phyloP scores from a whole-genome alignment of 2,329 filamentous ascomycete genomes.

The Diplocarpon mali region DNA sequence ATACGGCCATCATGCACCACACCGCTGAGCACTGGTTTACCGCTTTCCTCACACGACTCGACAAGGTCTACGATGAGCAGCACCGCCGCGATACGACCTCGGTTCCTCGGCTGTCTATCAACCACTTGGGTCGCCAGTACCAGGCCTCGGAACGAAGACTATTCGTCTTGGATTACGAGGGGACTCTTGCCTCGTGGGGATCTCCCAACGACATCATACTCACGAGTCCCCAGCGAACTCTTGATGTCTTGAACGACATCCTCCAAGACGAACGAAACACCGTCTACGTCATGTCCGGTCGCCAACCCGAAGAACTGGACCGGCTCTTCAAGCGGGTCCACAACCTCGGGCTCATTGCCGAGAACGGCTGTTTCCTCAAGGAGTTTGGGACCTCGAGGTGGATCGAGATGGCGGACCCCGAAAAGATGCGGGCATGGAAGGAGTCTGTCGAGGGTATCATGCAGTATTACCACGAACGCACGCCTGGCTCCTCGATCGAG shows the following conservation, averaged over 20 bases:
- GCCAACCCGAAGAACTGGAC: conserved; percentile 79
- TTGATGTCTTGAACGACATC: conserved; percentile 73
- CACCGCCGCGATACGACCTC: conserved; percentile 74
- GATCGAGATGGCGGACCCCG: conserved; percentile 65
- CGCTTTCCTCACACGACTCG: conserved; percentile 60
- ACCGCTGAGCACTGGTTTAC: conserved; percentile 80
- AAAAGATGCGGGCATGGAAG: conserved; percentile 69
- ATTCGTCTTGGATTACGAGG: conserved; percentile 90
- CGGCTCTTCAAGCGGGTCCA: conserved; percentile 75
- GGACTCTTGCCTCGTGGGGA: conserved; percentile 80
- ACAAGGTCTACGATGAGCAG: conserved; percentile 72
- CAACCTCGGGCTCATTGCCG: conserved; percentile 78
- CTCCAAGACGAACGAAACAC: conserved; percentile 70
- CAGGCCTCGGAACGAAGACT: conserved; percentile 54
- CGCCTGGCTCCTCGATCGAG: conserved; percentile 78
- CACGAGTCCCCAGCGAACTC: conserved; percentile 73
- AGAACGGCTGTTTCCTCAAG: conserved; percentile 87
- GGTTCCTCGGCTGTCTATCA: conserved; percentile 72
- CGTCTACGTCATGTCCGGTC: conserved; percentile 89
- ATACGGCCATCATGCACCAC: conserved; percentile 63
- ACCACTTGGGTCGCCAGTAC: conserved; percentile 55
- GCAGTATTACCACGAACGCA: conserved; percentile 80
- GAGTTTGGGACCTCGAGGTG: conserved; percentile 58
- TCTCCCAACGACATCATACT: conserved; percentile 76
- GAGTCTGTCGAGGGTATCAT: conserved; percentile 71